These are phyloP conservation scores for Monilinia aucupariae DNA, from an alignment of 2,329 filamentous ascomycete genomes.

Conservation along the genomic window DNA sequence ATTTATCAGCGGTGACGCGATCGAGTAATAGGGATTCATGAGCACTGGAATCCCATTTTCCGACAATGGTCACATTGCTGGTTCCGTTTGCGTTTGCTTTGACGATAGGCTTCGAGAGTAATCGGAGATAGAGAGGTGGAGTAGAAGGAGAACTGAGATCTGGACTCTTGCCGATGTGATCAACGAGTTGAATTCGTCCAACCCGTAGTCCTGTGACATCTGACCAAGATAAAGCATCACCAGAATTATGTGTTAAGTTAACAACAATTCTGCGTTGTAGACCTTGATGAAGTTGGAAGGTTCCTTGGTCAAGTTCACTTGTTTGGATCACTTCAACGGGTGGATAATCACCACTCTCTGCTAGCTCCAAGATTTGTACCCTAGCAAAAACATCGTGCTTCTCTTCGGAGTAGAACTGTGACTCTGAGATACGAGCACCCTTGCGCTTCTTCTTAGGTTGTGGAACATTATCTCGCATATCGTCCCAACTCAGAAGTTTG, in stretches of 20 bases:
- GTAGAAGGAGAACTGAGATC: constrained; percentile 64
- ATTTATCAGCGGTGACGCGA: constrained; percentile 85
- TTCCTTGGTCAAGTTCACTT: constrained; percentile 76
- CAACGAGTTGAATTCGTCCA: constrained; percentile 75
- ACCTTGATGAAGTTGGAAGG: constrained; percentile 92
- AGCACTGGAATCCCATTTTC: constrained; percentile 93
- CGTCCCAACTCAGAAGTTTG: constrained; percentile 96
- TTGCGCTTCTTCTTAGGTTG: constrained; percentile 51
- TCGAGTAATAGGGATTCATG: constrained; percentile 93
- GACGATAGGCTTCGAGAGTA: constrained; percentile 72
- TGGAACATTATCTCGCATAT: constrained; percentile 78
- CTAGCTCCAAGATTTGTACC: constrained; percentile 83
- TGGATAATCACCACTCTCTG: constrained; percentile 83
- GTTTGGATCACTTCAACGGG: constrained; percentile 90
- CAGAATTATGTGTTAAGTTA: constrained; percentile 85
- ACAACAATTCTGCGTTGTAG: constrained; percentile 83
- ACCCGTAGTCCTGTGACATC: constrained; percentile 72
- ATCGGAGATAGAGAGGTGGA: constrained; percentile 69
- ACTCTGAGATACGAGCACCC: constrained; percentile 70
- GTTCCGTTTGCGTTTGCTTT: constrained; percentile 87
- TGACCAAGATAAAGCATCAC: constrained; percentile 82
- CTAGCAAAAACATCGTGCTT: constrained; percentile 87
- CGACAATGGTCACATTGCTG: constrained; percentile 76
- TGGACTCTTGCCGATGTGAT: constrained; percentile 77
- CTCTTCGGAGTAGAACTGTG: constrained; percentile 89